Conservation (phyloP, 371 early-diverging fungal species). For the Mucor plumbeus region DNA sequence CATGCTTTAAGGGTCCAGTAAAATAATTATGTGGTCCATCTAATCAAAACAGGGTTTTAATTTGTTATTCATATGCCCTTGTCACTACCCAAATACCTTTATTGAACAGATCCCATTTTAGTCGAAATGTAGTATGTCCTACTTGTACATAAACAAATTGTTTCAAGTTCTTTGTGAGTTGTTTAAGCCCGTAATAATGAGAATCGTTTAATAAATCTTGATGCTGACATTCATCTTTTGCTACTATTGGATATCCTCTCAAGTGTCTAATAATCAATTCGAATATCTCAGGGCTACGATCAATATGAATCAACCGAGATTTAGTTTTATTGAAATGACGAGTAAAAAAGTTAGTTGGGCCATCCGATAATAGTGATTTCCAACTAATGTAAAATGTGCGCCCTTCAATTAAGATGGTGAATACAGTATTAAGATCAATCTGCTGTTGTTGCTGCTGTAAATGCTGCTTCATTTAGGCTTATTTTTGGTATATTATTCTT, state of each 20-base stretch:
- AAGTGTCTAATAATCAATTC: slow-evolving; percentile 58
- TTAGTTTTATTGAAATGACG: slow-evolving; percentile 38
- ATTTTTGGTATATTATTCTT: background rate
- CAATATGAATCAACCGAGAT: slow-evolving; percentile 54
- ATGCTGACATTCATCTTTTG: slow-evolving; percentile 49
- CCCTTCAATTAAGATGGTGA: slow-evolving; percentile 47
- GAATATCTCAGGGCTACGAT: slow-evolving; percentile 61
- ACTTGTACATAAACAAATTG: slow-evolving; percentile 51
- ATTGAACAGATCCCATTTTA: slow-evolving; percentile 42
- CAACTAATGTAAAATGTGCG: slow-evolving; percentile 44
- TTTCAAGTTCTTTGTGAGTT: slow-evolving; percentile 44
- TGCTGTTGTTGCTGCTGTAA: background rate
- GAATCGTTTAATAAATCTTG: slow-evolving; percentile 60
- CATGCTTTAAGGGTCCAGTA: slow-evolving; percentile 44
- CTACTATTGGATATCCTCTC: slow-evolving; percentile 61
- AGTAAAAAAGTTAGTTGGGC: slow-evolving; percentile 51
- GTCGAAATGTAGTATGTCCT: slow-evolving; percentile 43
- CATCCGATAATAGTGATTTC: slow-evolving; percentile 53
- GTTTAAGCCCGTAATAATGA: slow-evolving; percentile 55
- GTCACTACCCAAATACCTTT: slow-evolving; percentile 27
- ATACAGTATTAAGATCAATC: slow-evolving; percentile 35
- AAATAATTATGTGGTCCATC: slow-evolving; percentile 22
- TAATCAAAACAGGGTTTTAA: background rate
- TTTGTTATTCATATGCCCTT: background rate
- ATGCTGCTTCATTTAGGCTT: background rate